Evolutionary conservation across 2,329 filamentous ascomycete species (phyloP), one percentile per base, ranked within the genome.

Genomic region (Hymenoscyphus scutula): DNA sequence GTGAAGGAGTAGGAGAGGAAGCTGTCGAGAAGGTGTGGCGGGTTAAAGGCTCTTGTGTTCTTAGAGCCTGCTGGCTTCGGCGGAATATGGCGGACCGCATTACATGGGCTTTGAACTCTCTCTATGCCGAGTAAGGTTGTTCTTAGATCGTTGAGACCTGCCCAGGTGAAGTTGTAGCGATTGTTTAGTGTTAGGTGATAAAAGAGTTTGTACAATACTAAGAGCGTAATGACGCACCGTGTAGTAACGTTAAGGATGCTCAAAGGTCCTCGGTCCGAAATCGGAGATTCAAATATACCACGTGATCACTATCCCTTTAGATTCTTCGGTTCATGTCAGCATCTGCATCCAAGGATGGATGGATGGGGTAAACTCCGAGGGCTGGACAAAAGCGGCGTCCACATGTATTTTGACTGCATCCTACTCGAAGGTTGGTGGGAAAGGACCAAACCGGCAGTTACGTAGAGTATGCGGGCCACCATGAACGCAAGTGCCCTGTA

Each of bases 21-120:
- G 2, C 27, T 4, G 60, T 60, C 8, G 58, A 57, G 56, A 66
- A 58, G 53, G 23, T 66, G 45, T 63, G 64, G 53, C 62, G 64
- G 10, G 56, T 63, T 51, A 60, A 30, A 55, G 51, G 29, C 61
- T 60, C 55, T 23, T 23, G 59, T 11, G 53, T 59, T 13, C 48
- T 60, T 15, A 60, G 51, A 32, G 59, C 56, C 41, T 61, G 53
- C 17, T 53, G 64, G 23, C 30, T 62, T 17, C 23, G 57, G 11
- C 57, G 45, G 27, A 66, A 5, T 15, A 54, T 56, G 32, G 64
- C 64, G 29, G 62, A 61, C 4, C 62, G 62, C 64, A 66, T 66
- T 17, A 48, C 23, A 41, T 5, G n/a, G n/a, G n/a, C 15, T 41
- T 41, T 8, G 15, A 41, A 41, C n/a, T 41, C 4, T 41, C n/a